Conservation (phyloP, 2,329 filamentous ascomycete species). For the Colletotrichum spaethianum region DNA sequence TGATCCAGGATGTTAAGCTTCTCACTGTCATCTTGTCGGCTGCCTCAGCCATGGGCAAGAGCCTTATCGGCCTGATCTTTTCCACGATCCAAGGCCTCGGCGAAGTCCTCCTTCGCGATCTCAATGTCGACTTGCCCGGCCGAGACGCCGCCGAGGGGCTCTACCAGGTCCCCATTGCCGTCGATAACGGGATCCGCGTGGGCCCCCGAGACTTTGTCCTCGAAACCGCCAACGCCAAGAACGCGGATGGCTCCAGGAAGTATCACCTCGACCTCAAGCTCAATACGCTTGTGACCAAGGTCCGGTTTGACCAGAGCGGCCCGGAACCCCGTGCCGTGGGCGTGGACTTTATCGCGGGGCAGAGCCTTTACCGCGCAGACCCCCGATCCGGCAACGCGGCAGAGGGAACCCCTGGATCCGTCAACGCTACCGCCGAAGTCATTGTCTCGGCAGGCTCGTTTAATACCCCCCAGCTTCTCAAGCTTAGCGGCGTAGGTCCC, state of each 20-base stretch:
- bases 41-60: constrained; percentile 49
- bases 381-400: constrained; percentile 52
- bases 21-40: constrained; percentile 49
- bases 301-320: constrained; percentile 55
- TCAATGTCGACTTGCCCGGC: constrained; percentile 47
- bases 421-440: constrained; percentile 58
- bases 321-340: constrained; percentile 55
- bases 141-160: constrained; percentile 46
- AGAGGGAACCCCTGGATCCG: constrained; percentile 43
- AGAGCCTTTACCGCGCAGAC: constrained; percentile 59
- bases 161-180: constrained; percentile 68
- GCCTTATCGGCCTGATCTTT: constrained; percentile 43
- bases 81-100: constrained; percentile 47
- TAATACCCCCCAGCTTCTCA: constrained; percentile 62
- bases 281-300: constrained; percentile 57
- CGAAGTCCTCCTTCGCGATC: constrained; percentile 47
- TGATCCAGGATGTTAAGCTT: constrained; percentile 49
- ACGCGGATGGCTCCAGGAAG: constrained; percentile 60
- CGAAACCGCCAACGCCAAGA: constrained; percentile 61
- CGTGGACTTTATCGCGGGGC: constrained; percentile 58
- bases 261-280: constrained; percentile 55
- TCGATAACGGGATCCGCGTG: constrained; percentile 58
- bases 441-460: constrained; percentile 64
- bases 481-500: constrained; percentile 61
- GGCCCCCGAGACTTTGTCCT: constrained; percentile 67